Conservation (phyloP, 164 flowering plant species). For the Stephania yunnanensis region DNA sequence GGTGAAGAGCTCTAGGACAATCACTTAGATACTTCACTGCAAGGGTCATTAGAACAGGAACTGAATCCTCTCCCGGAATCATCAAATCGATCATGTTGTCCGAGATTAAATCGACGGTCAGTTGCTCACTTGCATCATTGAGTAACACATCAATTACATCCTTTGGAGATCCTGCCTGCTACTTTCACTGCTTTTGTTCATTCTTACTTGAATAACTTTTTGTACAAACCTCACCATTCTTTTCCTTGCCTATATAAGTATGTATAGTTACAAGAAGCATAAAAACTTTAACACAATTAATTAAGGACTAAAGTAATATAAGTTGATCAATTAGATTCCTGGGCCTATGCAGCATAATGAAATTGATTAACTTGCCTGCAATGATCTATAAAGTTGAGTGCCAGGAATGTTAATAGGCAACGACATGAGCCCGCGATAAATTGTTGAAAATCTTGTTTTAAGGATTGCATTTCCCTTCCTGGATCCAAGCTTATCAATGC, state of each 20-base stretch:
- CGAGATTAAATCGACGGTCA: slow-evolving; percentile 66
- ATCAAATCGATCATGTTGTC: slow-evolving; percentile 88
- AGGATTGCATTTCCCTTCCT: slow-evolving; percentile 65
- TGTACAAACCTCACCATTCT: slow-evolving; percentile 66
- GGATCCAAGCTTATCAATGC: slow-evolving; percentile 82
- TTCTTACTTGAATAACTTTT: slow-evolving; percentile 49
- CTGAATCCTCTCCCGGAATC: slow-evolving; percentile 98
- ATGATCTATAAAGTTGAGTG: slow-evolving; percentile 58
- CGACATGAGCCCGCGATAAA: slow-evolving; percentile 87
- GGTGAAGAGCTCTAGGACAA: slow-evolving; percentile 66
- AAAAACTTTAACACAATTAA: background rate
- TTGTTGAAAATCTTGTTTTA: slow-evolving; percentile 69
- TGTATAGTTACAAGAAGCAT: background rate
- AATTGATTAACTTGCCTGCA: slow-evolving; percentile 51
- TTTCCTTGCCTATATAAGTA: slow-evolving; percentile 69
- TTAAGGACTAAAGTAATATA: background rate
- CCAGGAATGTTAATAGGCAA: slow-evolving; percentile 86
- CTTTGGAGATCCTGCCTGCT: slow-evolving; percentile 26
- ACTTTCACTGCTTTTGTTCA: slow-evolving; percentile 3
- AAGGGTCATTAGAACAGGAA: slow-evolving; percentile 85
- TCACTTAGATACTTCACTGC: slow-evolving; percentile 81
- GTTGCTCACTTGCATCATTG: slow-evolving; percentile 42
- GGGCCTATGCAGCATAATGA: background rate
- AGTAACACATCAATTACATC: slow-evolving; percentile 75
- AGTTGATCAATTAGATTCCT: background rate